Percentiles rank a stretch among this genome's conserved stretches.
Conservation (phyloP, 495 filamentous ascomycete genomes). For the Xylaria flabelliformis region DNA sequence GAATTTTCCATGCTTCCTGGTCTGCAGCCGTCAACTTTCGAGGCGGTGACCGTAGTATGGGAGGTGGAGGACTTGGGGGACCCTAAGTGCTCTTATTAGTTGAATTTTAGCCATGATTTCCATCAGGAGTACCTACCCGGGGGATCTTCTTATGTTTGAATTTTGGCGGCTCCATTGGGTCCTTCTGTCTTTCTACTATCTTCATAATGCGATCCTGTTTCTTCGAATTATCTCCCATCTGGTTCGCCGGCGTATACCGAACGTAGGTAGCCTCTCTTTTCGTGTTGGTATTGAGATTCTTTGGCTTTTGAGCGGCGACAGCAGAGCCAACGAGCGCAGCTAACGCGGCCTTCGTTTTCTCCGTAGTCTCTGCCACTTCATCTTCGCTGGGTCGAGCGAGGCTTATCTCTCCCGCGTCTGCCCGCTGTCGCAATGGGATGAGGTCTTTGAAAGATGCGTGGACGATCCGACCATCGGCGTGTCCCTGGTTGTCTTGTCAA, state of each 20-base stretch:
- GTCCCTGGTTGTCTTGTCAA: slow-evolving; percentile 55
- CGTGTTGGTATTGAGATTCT: slow-evolving; percentile 81
- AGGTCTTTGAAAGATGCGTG: slow-evolving; percentile 97
- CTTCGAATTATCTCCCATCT: slow-evolving; percentile 89
- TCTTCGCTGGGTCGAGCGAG: slow-evolving; percentile 86
- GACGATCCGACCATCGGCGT: slow-evolving; percentile 80
- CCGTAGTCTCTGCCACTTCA: slow-evolving; percentile 78
- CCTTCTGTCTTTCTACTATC: slow-evolving; percentile 91
- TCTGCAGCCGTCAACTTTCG: slow-evolving; percentile 96
- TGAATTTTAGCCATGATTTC: neutral
- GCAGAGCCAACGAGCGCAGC: slow-evolving; percentile 82
- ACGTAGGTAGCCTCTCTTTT: slow-evolving; percentile 91
- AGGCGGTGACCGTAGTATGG: slow-evolving; percentile 94
- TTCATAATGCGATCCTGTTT: slow-evolving; percentile 98
- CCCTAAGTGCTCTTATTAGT: slow-evolving; percentile 48
- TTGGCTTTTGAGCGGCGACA: slow-evolving; percentile 91
- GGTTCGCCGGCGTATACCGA: slow-evolving; percentile 91
- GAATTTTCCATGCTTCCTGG: slow-evolving; percentile 96
- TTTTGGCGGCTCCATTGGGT: slow-evolving; percentile 98
- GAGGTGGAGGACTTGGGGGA: slow-evolving; percentile 89
- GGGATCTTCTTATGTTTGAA: slow-evolving; percentile 99
- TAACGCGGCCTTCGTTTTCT: slow-evolving; percentile 87
- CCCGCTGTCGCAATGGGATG: slow-evolving; percentile 91
- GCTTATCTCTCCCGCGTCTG: slow-evolving; percentile 92
- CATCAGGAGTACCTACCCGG: slow-evolving; percentile 44